Percentiles rank a stretch among this genome's conserved stretches.
Conservation (phyloP, 176 grass and related monocot species). For the Musa beccarii region DNA sequence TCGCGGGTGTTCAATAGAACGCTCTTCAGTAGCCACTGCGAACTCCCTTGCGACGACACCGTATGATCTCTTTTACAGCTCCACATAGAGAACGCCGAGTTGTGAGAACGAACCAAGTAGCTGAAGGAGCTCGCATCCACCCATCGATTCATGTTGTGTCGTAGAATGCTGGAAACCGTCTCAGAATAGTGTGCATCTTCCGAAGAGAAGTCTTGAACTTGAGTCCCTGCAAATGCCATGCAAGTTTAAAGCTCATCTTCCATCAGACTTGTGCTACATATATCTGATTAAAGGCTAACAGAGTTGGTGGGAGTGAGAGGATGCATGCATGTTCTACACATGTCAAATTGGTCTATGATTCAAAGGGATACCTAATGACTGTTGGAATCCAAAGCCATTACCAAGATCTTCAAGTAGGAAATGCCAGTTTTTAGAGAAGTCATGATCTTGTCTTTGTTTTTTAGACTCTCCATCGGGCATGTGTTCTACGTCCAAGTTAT, state of each 20-base stretch:
- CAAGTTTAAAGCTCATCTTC: too few relatives aligned
- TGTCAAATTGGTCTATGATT: too few relatives aligned
- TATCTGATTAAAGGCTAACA: too few relatives aligned
- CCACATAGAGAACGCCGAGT: conserved; percentile 64
- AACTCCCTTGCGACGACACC: background rate
- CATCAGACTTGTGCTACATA: too few relatives aligned
- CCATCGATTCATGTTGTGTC: conserved; percentile 21
- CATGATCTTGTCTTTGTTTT: too few relatives aligned
- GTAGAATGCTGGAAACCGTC: conserved; percentile 50
- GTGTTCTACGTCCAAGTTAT: conserved; percentile 37
- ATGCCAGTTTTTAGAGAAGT: conserved; percentile 32
- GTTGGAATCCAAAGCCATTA: conserved; percentile 12
- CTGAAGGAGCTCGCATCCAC: conserved; percentile 6
- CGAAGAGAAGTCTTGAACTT: conserved; percentile 41
- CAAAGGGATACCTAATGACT: conserved; percentile 42
- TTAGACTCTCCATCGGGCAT: conserved; percentile 18
- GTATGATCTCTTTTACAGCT: conserved; percentile 4
- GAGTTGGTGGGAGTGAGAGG: too few relatives aligned
- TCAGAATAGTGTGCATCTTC: conserved; percentile 64
- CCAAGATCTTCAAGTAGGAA: conserved; percentile 41
- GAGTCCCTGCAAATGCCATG: conserved; percentile 10
- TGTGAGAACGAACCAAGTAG: conserved; percentile 24
- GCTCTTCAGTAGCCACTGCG: conserved; percentile 54
- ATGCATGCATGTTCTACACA: too few relatives aligned
- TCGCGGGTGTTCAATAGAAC: conserved; percentile 24